A percentile compares a stretch with the other conserved stretches of the same genome.
Conservation (phyloP, 1,139 yeast genomes). For the Kodamaea arcana region DNA sequence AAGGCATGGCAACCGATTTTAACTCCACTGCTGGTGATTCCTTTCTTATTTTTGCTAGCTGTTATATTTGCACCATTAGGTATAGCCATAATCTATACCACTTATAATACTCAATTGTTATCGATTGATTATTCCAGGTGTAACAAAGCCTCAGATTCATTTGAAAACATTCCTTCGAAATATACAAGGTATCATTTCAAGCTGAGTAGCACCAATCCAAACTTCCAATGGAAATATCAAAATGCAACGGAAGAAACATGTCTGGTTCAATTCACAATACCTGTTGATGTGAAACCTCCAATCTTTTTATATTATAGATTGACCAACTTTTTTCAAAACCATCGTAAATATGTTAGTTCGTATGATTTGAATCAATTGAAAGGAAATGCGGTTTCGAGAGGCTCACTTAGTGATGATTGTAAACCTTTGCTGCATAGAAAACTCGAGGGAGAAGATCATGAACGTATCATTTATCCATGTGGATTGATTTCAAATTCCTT, state of each 20-base stretch:
- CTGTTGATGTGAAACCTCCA: conserved; percentile 55
- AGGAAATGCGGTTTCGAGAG: conserved; percentile 54
- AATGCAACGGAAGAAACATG: conserved; percentile 43
- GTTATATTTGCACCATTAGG: conserved; percentile 75
- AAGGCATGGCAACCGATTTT: conserved; percentile 84
- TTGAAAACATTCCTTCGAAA: conserved; percentile 46
- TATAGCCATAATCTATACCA: conserved; percentile 57
- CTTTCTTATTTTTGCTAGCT: conserved; percentile 56
- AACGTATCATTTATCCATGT: conserved; percentile 57
- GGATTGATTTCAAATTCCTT: conserved; percentile 75
- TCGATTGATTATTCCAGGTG: conserved; percentile 61
- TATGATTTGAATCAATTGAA: conserved; percentile 61
- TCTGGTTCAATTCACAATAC: conserved; percentile 54
- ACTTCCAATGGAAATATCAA: conserved; percentile 53
- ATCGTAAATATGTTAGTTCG: conserved; percentile 70
- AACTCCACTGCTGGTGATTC: conserved; percentile 73
- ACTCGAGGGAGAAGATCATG: conserved; percentile 20
- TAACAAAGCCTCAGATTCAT: conserved; percentile 35
- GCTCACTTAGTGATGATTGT: conserved; percentile 51
- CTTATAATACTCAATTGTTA: conserved; percentile 57
- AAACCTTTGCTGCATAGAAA: conserved; percentile 47
- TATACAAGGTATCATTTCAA: conserved; percentile 54
- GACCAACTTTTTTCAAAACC: conserved; percentile 75
- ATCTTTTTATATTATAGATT: conserved; percentile 64
- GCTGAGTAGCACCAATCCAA: conserved; percentile 33